Evolutionary conservation across 164 flowering plant species (phyloP).

Genomic region (Umbilicus rupestris): DNA sequence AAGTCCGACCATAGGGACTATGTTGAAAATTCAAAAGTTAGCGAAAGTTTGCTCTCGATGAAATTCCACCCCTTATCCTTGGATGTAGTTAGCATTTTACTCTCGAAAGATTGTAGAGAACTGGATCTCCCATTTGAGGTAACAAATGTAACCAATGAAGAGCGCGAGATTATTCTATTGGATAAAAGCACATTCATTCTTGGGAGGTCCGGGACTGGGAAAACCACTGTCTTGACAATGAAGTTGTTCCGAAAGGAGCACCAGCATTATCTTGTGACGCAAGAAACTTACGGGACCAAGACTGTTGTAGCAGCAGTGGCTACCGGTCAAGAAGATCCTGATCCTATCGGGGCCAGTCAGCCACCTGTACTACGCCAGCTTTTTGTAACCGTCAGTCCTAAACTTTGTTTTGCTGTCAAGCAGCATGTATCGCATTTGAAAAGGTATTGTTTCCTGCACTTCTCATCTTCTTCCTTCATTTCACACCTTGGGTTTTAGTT

Average conservation of each 20-base stretch:
- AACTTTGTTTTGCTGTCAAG: conserved; percentile 24
- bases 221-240: conserved; percentile 17
- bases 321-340: too few species aligned
- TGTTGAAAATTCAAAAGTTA: conserved; percentile 8
- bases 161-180: background rate
- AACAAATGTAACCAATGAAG: conserved; percentile 1
- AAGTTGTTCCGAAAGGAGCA: conserved; percentile 20
- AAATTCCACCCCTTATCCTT: conserved; percentile 20
- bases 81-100: conserved; percentile 13
- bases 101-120: conserved; percentile 13
- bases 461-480: background rate
- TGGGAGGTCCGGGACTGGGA: conserved; percentile 22
- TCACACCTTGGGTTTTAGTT: background rate
- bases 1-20: background rate
- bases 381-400: conserved; percentile 15
- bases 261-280: conserved; percentile 20
- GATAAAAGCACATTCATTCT: conserved; percentile 7
- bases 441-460: conserved; percentile 29
- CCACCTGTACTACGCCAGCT: conserved; percentile 12
- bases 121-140: conserved; percentile 20
- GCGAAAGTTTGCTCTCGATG: conserved; percentile 17
- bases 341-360: conserved; percentile 7
- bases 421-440: conserved; percentile 43
- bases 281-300: conserved; percentile 20
- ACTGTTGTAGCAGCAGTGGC: too few species aligned